These are phyloP conservation scores for Leccinum uliginosum DNA, from an alignment of 768 basidiomycete species.

Conservation along the genomic window DNA sequence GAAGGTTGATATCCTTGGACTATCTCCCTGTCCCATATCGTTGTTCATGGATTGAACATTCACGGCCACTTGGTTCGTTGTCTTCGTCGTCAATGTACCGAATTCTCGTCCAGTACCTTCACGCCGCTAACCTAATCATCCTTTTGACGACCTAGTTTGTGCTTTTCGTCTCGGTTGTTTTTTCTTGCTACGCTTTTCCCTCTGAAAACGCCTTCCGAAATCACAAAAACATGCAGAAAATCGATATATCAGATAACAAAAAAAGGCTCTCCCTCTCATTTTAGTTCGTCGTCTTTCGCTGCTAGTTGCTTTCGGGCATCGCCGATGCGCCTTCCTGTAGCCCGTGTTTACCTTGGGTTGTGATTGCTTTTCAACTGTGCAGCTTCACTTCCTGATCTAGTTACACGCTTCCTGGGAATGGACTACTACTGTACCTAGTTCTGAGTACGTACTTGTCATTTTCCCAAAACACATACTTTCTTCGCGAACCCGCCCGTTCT, in stretches of 20 bases:
- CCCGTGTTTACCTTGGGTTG: conserved; percentile 2
- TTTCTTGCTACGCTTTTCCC: conserved; percentile 36
- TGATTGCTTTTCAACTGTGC: conserved; percentile 24
- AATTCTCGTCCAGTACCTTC: conserved; percentile 29
- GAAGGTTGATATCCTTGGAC: conserved; percentile 31
- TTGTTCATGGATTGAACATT: conserved; percentile 38
- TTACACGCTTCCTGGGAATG: conserved; percentile 27
- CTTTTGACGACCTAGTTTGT: conserved; percentile 35
- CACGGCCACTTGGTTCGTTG: conserved; percentile 22
- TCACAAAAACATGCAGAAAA: conserved; percentile 37
- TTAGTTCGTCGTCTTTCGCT: conserved; percentile 22
- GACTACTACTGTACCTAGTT: conserved; percentile 16
- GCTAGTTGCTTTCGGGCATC: conserved; percentile 16
- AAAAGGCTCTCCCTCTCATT: conserved; percentile 36
- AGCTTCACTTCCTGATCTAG: conserved; percentile 38
- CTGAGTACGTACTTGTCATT: conserved; percentile 15
- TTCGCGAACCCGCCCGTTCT: background rate
- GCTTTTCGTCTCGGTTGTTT: conserved; percentile 33
- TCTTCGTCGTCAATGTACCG: conserved; percentile 30
- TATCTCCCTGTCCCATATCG: conserved; percentile 24
- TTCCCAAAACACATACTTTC: conserved; percentile 2
- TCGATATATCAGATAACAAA: conserved; percentile 39
- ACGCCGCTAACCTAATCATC: conserved; percentile 33
- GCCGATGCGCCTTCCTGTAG: conserved; percentile 4
- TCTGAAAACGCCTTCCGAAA: conserved; percentile 29